Percentiles rank a stretch among this genome's conserved stretches.
Evolutionary conservation across 371 early-diverging fungal species (phyloP).

Genomic region (Mortierella sp.): DNA sequence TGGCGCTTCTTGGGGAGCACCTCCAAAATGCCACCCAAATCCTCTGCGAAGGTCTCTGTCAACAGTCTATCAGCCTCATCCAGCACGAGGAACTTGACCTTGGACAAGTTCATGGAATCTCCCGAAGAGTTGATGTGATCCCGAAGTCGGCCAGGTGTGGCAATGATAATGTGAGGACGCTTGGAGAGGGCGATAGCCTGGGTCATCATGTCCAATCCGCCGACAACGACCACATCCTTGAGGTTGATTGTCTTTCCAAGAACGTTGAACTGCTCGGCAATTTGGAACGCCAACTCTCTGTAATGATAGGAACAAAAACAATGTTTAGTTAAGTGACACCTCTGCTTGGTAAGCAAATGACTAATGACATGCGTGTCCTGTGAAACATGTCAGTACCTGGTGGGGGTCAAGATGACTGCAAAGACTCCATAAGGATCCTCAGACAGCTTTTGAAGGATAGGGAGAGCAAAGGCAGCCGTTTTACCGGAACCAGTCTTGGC

Average conservation of each 20-base stretch:
- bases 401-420: slow-evolving; percentile 97
- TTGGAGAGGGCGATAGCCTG: slow-evolving; percentile 91
- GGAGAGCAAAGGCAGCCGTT: slow-evolving; percentile 99
- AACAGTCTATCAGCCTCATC: slow-evolving; percentile 99
- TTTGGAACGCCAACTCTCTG: slow-evolving; percentile 97
- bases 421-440: slow-evolving; percentile 96
- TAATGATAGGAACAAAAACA: neutral
- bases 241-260: slow-evolving; percentile 93
- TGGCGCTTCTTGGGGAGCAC: slow-evolving; percentile 87
- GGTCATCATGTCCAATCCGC: slow-evolving; percentile 94
- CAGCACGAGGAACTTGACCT: slow-evolving; percentile 83
- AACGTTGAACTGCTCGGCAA: slow-evolving; percentile 95
- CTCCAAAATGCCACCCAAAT: slow-evolving; percentile 85
- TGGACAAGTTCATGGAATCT: slow-evolving; percentile 59
- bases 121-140: slow-evolving; percentile 84
- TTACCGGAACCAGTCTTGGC: slow-evolving; percentile 99
- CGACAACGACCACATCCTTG: slow-evolving; percentile 93
- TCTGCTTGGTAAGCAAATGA: neutral
- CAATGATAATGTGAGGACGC: slow-evolving; percentile 96
- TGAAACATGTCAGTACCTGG: slow-evolving; percentile 70
- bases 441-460: slow-evolving; percentile 94
- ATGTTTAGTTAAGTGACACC: neutral
- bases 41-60: slow-evolving; percentile 85
- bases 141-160: slow-evolving; percentile 97
- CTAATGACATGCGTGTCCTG: neutral